Conservation (phyloP, 441 rosid species). For the Eugenia klotzschiana region DNA sequence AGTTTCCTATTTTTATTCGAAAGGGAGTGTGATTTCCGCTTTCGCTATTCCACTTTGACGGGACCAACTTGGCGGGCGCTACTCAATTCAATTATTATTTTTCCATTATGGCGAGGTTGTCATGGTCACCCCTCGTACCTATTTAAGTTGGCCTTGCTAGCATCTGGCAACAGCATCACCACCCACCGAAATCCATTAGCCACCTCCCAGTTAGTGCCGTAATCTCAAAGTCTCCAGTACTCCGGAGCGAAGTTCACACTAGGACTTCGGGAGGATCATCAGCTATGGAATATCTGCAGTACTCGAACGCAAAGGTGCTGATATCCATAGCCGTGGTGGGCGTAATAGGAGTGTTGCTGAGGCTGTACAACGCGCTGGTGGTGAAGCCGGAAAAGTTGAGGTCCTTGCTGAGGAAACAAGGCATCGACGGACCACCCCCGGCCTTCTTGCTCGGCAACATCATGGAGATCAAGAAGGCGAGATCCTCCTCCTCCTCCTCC, state of each 20-base stretch:
- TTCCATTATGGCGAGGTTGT: background rate
- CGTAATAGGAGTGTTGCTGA: background rate
- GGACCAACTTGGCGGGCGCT: background rate
- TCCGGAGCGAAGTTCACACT: background rate
- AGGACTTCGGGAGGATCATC: background rate
- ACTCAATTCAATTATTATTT: background rate
- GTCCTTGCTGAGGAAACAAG: conserved; percentile 18
- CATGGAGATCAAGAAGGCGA: conserved; percentile 18
- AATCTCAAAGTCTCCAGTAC: background rate
- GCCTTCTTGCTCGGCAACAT: conserved; percentile 25
- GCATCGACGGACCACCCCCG: conserved; percentile 25
- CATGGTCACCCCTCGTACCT: background rate
- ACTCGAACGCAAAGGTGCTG: background rate
- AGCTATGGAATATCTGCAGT: background rate
- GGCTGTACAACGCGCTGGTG: conserved; percentile 7
- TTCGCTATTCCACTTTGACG: background rate
- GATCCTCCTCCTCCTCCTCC: background rate
- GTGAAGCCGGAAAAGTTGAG: conserved; percentile 17
- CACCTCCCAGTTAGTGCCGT: background rate
- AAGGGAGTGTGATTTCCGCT: background rate
- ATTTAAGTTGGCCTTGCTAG: background rate
- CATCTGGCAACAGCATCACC: background rate
- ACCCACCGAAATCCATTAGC: background rate
- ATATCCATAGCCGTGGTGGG: background rate
- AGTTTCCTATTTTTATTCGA: background rate